phyloP scores from a whole-genome alignment of 2,329 filamentous ascomycete species.

The Botrytis aclada region DNA sequence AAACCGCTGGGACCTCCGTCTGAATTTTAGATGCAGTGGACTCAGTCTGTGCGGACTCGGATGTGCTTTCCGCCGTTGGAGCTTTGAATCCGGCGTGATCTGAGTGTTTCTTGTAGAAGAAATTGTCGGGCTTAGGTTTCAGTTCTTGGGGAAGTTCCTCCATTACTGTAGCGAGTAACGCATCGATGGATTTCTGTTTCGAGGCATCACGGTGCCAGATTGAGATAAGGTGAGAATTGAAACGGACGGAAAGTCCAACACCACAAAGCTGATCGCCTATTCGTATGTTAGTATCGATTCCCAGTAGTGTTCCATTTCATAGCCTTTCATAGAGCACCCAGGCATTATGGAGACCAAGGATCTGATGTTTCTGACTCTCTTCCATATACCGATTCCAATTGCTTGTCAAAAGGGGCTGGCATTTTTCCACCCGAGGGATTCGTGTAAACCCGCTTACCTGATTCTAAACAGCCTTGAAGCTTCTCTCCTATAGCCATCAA shows the following conservation, averaged over 20 bases:
- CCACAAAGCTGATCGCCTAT: slow-evolving; percentile 84
- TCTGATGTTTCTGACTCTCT: background rate
- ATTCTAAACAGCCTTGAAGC: slow-evolving; percentile 69
- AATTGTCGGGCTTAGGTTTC: slow-evolving; percentile 66
- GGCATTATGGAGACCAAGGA: background rate
- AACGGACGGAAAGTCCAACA: slow-evolving; percentile 80
- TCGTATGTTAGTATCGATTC: slow-evolving; percentile 22
- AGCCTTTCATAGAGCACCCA: background rate
- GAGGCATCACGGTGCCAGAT: slow-evolving; percentile 90
- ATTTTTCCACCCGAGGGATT: background rate
- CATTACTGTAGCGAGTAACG: slow-evolving; percentile 69
- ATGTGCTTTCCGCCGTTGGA: slow-evolving; percentile 38
- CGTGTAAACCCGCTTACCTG: slow-evolving; percentile 49
- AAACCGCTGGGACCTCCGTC: slow-evolving; percentile 27
- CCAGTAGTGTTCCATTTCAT: background rate
- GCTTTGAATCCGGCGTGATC: slow-evolving; percentile 81
- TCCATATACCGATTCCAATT: background rate
- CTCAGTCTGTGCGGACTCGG: slow-evolving; percentile 22
- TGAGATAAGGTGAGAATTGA: slow-evolving; percentile 83
- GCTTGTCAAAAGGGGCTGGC: background rate
- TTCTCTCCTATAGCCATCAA: slow-evolving; percentile 80
- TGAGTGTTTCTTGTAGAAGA: slow-evolving; percentile 85
- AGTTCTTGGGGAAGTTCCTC: slow-evolving; percentile 71
- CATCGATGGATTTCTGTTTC: slow-evolving; percentile 75
- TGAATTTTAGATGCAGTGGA: slow-evolving; percentile 25